Evolutionary conservation across 78 protist species (phyloP).

Genomic region (Dictyostelium citrinum): DNA sequence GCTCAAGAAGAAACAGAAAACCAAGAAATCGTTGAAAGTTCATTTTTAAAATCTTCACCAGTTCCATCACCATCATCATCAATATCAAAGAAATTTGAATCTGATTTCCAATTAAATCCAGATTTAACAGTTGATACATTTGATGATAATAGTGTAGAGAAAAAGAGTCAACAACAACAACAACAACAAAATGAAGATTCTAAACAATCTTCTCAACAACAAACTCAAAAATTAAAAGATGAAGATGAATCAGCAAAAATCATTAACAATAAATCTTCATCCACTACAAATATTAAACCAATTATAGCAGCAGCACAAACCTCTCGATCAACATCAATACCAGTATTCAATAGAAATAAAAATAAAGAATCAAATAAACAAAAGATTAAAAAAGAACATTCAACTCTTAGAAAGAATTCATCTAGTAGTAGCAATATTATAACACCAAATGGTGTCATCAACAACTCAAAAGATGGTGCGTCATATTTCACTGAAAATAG

Average conservation of each 20-base stretch:
- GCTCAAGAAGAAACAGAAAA: neutral
- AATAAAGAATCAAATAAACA: neutral
- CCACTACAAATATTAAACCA: neutral
- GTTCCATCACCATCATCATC: constrained; percentile 57
- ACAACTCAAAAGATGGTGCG: neutral
- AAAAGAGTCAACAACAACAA: neutral
- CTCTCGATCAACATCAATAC: neutral
- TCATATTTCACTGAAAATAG: neutral
- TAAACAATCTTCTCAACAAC: neutral
- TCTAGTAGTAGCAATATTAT: neutral
- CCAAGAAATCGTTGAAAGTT: neutral
- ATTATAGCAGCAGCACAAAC: neutral
- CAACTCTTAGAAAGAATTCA: neutral
- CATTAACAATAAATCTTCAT: neutral
- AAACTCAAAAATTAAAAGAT: neutral
- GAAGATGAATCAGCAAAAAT: neutral
- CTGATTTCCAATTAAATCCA: constrained; percentile 29
- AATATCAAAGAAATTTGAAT: neutral
- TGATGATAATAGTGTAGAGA: neutral
- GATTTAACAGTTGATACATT: constrained; percentile 1
- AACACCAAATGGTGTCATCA: neutral
- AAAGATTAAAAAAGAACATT: neutral
- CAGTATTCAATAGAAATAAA: neutral
- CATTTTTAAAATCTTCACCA: constrained; percentile 44
- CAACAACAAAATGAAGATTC: neutral